Evolutionary conservation across 2,329 filamentous ascomycete species (phyloP), one percentile per base, ranked within the genome.

Genomic region (Talaromyces sp.): DNA sequence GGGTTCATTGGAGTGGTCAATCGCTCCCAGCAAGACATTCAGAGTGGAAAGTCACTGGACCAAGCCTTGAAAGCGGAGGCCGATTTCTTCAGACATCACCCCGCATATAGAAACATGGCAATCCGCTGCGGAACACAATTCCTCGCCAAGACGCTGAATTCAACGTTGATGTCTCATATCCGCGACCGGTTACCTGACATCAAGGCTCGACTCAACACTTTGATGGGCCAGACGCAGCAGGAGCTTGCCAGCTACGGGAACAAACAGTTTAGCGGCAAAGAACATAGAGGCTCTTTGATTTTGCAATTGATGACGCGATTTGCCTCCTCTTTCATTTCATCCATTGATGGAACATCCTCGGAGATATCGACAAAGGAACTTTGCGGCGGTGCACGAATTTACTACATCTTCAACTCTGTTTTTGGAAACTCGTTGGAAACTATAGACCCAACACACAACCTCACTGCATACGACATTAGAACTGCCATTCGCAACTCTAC

Each of bases 151-250:
- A 96, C 91, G 14, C 83, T 99, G 63, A 99, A 98, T 77, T 89
- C 89, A 50, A 99, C 95, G 13, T 83, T 99, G 65, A 98, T 99
- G 95, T 80, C 87, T 24, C 95, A 99, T 72, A 99, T 99, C 71
- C 89, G 95, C 63, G 95, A 99, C 73, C 87, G 95, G 53, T 80
- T 99, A 68, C 95, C 95, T 31, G 95, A 99, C 75, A 99, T 99
- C 81, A 99, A 99, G 78, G 95, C 95, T 55, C 88, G 95, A 59
- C 83, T 99, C 63, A 99, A 99, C 76, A 99, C 95, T 0, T 81
- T 99, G 56, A 99, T 99, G 95, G 95, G 95, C n/a, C 95, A 99
- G 77, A 98, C 95, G 55, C 95, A 99, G 73, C 95, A 99, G 79
- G 95, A 99, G 75, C 83, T 99, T 60, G 95, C 95, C 50, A 96